Conservation (phyloP, 257 asterid species). For the Salvia hispanica region DNA sequence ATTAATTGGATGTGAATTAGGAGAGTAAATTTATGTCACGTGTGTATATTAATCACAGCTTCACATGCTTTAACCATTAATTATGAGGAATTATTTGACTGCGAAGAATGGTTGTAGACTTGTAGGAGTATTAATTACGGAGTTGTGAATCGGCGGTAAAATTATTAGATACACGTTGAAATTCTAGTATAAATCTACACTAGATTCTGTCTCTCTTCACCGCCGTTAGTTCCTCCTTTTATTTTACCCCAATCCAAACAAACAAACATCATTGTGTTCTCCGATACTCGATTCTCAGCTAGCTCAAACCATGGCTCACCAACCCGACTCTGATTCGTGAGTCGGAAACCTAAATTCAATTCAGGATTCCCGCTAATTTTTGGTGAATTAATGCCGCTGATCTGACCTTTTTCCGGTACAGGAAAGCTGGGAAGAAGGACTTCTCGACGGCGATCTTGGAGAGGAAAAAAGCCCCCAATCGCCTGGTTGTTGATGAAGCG, state of each 20-base stretch:
- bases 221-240: background rate
- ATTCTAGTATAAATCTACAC: background rate
- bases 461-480: conserved; percentile 83
- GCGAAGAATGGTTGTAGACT: no score
- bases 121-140: no score
- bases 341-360: conserved; percentile 23
- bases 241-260: conserved; percentile 20
- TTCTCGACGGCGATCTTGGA: conserved; percentile 85
- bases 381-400: conserved; percentile 21
- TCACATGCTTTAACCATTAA: no score
- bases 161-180: background rate
- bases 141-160: background rate
- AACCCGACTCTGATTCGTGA: conserved; percentile 77
- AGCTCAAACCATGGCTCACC: conserved; percentile 55
- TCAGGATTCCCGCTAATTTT: conserved; percentile 7
- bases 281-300: conserved; percentile 13
- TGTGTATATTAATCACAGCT: no score
- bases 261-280: conserved; percentile 11
- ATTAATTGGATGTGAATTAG: no score
- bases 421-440: conserved; percentile 77
- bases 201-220: background rate
- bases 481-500: conserved; percentile 84
- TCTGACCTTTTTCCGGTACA: conserved; percentile 31
- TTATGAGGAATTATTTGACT: background rate
- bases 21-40: no score